Evolutionary conservation across 169 alveolate genomes (phyloP).

Genomic region (Plasmodium sp.): DNA sequence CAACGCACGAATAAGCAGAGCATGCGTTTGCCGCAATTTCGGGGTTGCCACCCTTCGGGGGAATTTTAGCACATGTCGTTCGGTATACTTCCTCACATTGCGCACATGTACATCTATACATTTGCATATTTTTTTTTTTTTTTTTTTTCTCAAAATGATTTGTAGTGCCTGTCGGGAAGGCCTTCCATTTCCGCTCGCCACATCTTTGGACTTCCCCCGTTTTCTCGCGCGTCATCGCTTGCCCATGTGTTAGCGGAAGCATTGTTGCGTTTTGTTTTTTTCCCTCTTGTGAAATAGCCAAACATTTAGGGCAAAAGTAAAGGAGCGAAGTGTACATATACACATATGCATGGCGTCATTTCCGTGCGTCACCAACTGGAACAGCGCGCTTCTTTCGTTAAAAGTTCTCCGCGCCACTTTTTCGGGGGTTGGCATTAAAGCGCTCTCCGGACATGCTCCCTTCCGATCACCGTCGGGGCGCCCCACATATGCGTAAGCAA

Average conservation of each 20-base stretch:
- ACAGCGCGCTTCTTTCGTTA: not conserved
- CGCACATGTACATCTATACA: not conserved
- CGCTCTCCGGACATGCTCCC: not conserved
- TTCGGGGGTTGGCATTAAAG: not conserved
- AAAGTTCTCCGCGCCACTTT: not conserved
- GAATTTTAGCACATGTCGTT: not conserved
- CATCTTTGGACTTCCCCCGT: not conserved
- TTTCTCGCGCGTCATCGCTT: not conserved
- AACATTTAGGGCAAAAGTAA: not conserved
- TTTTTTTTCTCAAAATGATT: not conserved
- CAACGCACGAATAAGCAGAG: not conserved
- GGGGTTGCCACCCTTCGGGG: not conserved
- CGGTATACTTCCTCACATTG: not conserved
- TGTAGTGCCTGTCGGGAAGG: not conserved
- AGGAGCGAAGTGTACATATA: not conserved
- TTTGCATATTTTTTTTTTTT: not conserved
- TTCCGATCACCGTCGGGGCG: not conserved
- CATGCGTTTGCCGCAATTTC: not conserved
- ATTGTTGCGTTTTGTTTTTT: not conserved
- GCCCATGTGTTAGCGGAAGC: not conserved
- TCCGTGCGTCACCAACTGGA: not conserved
- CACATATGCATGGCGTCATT: not conserved
- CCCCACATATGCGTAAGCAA: not conserved
- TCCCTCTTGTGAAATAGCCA: slow-evolving; percentile 4
- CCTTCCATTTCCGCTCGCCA: not conserved